Evolutionary conservation across 306 rosid species (phyloP), one percentile per base, ranked within the genome.

Genomic region (Dryas octopetala): DNA sequence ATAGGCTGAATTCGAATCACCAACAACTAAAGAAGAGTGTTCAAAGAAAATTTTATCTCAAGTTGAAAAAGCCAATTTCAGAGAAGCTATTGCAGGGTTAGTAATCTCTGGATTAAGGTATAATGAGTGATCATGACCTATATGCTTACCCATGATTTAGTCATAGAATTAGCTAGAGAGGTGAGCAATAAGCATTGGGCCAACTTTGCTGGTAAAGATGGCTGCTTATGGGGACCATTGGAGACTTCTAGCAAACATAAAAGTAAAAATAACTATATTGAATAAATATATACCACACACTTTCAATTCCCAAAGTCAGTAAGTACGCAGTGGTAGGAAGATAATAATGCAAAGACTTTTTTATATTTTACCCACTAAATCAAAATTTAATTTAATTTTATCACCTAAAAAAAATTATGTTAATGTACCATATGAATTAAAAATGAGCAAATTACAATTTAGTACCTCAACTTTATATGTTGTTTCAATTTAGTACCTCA

Each of bases 141-240:
- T 14, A 48, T 28, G 73, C 19, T 48, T 12, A 44, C 48, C 53
- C 40, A 4, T 45, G 73, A 49, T 68, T 26, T 48, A 68, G 11
- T 68, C 59, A 66, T 48, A 47, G 4, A 10, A 11, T 45, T 50
- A 9, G 10, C 12, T 23, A 58, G 73, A 14, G 62, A 28, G 60
- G 61, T 68, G 12, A 61, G 28, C 44, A 61, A 4, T 5, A 70
- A 40, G 63, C 38, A 8, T 40, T 7, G 74, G 62, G 74, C 59
- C 62, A 70, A 10, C 48, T 70, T 14, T 41, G 75, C 28, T 71
- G 64, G 75, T 43, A 71, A 71, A 54, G 75, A 71, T 40, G 10
- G 64, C 5, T 70, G 51, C 64, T 70, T 43, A 11, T 71, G 53
- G 64, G 75, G 64, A 41, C 75, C 65, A 19, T n/a, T 41, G 14